Conservation (phyloP, 2,329 filamentous ascomycete species). For the Cercospora canescens region DNA sequence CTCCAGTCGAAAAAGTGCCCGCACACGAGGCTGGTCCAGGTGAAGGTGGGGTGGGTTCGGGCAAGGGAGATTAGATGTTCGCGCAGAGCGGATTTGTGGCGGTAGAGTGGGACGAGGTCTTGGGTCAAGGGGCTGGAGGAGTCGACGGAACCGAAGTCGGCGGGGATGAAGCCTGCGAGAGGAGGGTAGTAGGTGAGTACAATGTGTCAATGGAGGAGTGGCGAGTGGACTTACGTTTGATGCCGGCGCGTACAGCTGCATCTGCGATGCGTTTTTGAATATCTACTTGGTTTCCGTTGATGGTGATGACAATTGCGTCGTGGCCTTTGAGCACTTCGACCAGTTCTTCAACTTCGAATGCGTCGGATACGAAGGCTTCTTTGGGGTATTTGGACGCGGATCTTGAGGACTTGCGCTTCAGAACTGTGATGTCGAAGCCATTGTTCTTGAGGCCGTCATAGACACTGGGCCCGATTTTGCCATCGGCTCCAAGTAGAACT, state of each 20-base stretch:
- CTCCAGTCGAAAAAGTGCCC: conserved; percentile 65
- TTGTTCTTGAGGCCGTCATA: conserved; percentile 42
- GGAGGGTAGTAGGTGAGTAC: background rate
- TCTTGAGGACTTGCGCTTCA: conserved; percentile 52
- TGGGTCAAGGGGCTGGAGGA: conserved; percentile 38
- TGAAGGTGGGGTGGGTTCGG: conserved; percentile 44
- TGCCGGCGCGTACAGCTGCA: conserved; percentile 59
- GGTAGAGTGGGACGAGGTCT: conserved; percentile 53
- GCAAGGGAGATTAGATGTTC: conserved; percentile 53
- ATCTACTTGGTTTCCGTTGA: conserved; percentile 43
- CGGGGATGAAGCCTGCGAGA: conserved; percentile 53
- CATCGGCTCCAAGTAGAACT: conserved; percentile 45
- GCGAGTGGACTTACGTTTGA: conserved; percentile 46
- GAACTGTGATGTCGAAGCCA: conserved; percentile 56
- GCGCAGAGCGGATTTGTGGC: conserved; percentile 49
- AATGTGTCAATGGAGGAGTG: background rate
- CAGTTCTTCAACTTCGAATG: conserved; percentile 50
- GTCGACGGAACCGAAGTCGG: conserved; percentile 56
- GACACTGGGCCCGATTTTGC: conserved; percentile 46
- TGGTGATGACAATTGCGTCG: conserved; percentile 56
- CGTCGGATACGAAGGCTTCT: conserved; percentile 48
- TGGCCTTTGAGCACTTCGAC: conserved; percentile 54
- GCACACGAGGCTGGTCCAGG: conserved; percentile 61
- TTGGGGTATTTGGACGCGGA: conserved; percentile 39
- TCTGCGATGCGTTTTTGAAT: conserved; percentile 57